Evolutionary conservation across 2,329 filamentous ascomycete genomes (phyloP).

Genomic region (Stachybotrys chartarum): DNA sequence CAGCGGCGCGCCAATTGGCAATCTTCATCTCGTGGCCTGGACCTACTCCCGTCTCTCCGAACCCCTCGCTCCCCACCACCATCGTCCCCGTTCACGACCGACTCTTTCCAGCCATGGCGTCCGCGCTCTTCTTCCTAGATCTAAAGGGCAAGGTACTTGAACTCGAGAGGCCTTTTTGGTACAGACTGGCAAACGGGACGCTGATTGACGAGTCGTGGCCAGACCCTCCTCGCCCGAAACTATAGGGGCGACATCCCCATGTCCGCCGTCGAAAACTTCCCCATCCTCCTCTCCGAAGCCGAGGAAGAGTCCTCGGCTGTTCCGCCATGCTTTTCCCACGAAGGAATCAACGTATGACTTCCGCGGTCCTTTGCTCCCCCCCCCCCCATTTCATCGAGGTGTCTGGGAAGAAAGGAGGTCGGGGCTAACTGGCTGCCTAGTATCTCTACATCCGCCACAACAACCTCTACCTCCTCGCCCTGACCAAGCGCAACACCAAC

Average conservation of each 20-base stretch:
- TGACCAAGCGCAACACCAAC: conserved; percentile 98
- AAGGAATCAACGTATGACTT: conserved; percentile 85
- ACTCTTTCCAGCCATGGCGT: conserved; percentile 64
- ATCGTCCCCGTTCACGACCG: conserved; percentile 12
- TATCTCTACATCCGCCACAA: conserved; percentile 99
- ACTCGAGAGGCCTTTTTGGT: background rate
- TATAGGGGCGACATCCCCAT: conserved; percentile 98
- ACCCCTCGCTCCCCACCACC: conserved; percentile 11
- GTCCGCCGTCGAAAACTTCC: conserved; percentile 98
- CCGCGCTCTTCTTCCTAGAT: conserved; percentile 96
- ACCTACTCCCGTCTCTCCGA: conserved; percentile 3
- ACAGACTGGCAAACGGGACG: background rate
- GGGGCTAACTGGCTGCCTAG: conserved; percentile 31
- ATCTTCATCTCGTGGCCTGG: conserved; percentile 6
- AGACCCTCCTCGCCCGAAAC: conserved; percentile 97
- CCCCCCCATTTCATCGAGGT: conserved; percentile 8
- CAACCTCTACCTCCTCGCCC: conserved; percentile 94
- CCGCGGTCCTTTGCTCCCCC: background rate
- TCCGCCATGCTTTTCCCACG: conserved; percentile 94
- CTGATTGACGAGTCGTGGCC: conserved; percentile 5
- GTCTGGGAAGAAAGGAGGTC: background rate
- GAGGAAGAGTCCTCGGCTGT: conserved; percentile 99
- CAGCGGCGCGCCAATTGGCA: conserved; percentile 16
- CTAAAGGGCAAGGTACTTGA: conserved; percentile 90
- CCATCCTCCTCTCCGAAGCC: conserved; percentile 88